These are phyloP conservation scores for Termitomyces sp. DNA, from an alignment of 768 basidiomycete genomes.

Conservation along the genomic window DNA sequence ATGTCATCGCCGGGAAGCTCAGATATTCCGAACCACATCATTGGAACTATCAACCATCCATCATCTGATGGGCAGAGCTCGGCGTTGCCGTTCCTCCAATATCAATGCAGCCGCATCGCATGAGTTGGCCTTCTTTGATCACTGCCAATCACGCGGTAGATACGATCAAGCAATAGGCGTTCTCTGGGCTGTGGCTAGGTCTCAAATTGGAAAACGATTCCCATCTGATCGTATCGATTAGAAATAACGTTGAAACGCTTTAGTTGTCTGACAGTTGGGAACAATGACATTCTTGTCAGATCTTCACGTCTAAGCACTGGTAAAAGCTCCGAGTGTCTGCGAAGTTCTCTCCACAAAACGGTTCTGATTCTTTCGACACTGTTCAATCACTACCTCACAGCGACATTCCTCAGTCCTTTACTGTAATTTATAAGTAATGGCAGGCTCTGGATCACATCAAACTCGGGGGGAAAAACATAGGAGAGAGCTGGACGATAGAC, in stretches of 20 bases:
- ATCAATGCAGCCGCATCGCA: neutral
- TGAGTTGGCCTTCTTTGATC: neutral
- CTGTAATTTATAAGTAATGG: neutral
- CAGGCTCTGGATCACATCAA: neutral
- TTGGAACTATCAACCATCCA: neutral
- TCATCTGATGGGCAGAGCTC: neutral
- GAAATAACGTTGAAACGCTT: neutral
- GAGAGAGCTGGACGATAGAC: neutral
- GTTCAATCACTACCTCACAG: neutral
- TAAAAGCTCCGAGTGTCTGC: neutral
- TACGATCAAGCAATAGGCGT: neutral
- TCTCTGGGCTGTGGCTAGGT: neutral
- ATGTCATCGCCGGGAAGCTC: neutral
- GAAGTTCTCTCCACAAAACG: neutral
- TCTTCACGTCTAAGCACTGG: neutral
- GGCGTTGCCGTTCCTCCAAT: neutral
- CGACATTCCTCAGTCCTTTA: neutral
- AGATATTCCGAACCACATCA: neutral
- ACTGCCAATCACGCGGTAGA: neutral
- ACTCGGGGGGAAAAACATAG: neutral
- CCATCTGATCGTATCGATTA: neutral
- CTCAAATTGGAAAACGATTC: neutral
- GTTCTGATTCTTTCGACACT: neutral
- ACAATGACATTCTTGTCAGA: neutral
- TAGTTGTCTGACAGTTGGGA: neutral